Evolutionary conservation across 257 asterid genomes (phyloP).

Genomic region (Henckelia pumila): DNA sequence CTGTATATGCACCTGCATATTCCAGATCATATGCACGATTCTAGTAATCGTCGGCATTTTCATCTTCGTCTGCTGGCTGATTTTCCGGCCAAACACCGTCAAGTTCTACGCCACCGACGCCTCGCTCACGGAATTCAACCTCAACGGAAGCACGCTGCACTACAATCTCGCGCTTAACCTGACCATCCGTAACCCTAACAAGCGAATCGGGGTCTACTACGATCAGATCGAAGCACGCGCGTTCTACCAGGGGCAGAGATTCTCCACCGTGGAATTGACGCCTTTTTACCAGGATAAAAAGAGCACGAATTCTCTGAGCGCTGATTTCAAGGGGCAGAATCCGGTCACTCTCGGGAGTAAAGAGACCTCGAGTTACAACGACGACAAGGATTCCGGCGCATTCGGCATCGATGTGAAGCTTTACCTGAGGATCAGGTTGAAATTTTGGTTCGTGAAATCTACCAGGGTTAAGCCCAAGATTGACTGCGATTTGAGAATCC

Average conservation of each 20-base stretch:
- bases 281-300: conserved; percentile 63
- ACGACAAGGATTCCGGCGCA: conserved; percentile 28
- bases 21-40: conserved; percentile 59
- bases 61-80: conserved; percentile 46
- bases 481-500: conserved; percentile 62
- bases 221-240: conserved; percentile 71
- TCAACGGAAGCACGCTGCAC: conserved; percentile 51
- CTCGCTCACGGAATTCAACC: conserved; percentile 52
- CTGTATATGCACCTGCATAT: conserved; percentile 65
- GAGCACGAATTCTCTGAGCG: conserved; percentile 36
- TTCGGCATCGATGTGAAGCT: conserved; percentile 56
- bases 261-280: conserved; percentile 28
- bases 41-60: conserved; percentile 40
- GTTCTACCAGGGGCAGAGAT: conserved; percentile 52
- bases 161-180: conserved; percentile 62
- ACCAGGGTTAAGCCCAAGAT: conserved; percentile 60
- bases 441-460: conserved; percentile 45
- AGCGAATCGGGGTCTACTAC: conserved; percentile 79
- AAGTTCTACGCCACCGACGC: conserved; percentile 63
- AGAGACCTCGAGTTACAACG: conserved; percentile 35
- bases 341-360: conserved; percentile 31
- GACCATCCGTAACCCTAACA: conserved; percentile 77
- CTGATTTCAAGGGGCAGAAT: conserved; percentile 45
- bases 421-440: conserved; percentile 42
- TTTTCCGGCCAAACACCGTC: conserved; percentile 75